These are phyloP conservation scores for Vachellia collinsii DNA, from an alignment of 306 rosid species.

Conservation along the genomic window DNA sequence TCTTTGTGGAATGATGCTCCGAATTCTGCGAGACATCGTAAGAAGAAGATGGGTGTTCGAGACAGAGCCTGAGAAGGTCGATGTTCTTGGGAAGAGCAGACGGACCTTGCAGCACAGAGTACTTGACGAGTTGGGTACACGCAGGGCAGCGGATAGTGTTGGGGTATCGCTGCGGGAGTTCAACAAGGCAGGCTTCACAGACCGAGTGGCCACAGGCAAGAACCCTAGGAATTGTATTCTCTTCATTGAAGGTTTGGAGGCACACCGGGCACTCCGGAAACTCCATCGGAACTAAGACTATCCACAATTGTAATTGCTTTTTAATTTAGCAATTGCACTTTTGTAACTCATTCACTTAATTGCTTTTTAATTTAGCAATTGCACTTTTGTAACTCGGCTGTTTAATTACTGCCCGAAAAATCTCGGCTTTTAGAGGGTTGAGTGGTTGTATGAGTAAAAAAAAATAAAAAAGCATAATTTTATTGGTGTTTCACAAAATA, in stretches of 20 bases:
- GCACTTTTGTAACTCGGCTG: too few relatives aligned
- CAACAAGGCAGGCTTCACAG: slow-evolving; percentile 64
- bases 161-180: slow-evolving; percentile 63
- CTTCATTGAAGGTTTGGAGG: slow-evolving; percentile 71
- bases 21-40: slow-evolving; percentile 7
- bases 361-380: too few relatives aligned
- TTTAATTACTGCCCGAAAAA: too few relatives aligned
- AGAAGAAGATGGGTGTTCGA: slow-evolving; percentile 31
- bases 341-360: too few relatives aligned
- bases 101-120: slow-evolving; percentile 64
- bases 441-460: too few relatives aligned
- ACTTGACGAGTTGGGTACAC: slow-evolving; percentile 77
- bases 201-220: slow-evolving; percentile 76
- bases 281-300: slow-evolving; percentile 50
- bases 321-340: too few relatives aligned
- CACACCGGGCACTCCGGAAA: slow-evolving; percentile 91
- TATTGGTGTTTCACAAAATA: too few relatives aligned
- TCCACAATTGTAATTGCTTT: neutral
- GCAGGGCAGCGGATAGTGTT: slow-evolving; percentile 84
- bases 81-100: slow-evolving; percentile 88
- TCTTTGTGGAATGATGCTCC: slow-evolving; percentile 30
- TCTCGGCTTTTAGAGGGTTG: too few relatives aligned
- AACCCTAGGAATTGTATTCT: slow-evolving; percentile 64
- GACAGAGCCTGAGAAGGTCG: slow-evolving; percentile 75
- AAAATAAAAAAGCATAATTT: too few relatives aligned